Base-by-base conservation (phyloP, 257 asterid species). In the Vinca minor region DNA sequence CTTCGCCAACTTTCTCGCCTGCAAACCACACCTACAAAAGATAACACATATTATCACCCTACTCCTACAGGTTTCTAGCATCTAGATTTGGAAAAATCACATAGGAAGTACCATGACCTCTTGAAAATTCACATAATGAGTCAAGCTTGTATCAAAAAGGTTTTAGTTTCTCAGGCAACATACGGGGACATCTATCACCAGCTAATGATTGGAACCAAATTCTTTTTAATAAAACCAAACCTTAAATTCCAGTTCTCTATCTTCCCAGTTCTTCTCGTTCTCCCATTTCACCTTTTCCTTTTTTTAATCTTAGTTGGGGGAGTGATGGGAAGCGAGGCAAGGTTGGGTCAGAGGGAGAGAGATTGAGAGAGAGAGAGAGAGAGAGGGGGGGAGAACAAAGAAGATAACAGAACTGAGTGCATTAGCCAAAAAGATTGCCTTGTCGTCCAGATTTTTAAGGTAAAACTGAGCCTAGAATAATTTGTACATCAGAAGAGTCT, bases 1-100 rank as follows among this genome's bases (percentile, higher is more conserved):
- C 97, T 76, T 87, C 84, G 32, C 97, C 94, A 74, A 89, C 74
- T 79, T 80, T 93, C 69, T 84, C 90, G 63, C 99, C 99, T 1
- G 92, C 94, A 77, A 93, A 93, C 71, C 66, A 68, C 70, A 86
- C 96, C 99, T 93, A 72, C 73, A 84, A 64, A 56, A 69, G 70
- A 63, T 59, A 67, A 70, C 66, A 64, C 36, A 59, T 57, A 64
- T n/a, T 61, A 64, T 46, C 56, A 62, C 8, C 58, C 65, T 64
- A 71, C 52, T 59, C 63, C 50, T 42, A 14, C 39, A 56, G 6
- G n/a, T 34, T 49, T 26, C 52, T 31, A 44, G 45, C 36, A 66
- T 63, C 44, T 20, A 56, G 42, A 57, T 29, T 29, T n/a, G 45
- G 18, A 54, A 21, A 55, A 26, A 39, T 31, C 26, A 65, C 36